These are phyloP conservation scores for Trichothecium roseum DNA, from an alignment of 2,329 filamentous ascomycete genomes.

Conservation along the genomic window DNA sequence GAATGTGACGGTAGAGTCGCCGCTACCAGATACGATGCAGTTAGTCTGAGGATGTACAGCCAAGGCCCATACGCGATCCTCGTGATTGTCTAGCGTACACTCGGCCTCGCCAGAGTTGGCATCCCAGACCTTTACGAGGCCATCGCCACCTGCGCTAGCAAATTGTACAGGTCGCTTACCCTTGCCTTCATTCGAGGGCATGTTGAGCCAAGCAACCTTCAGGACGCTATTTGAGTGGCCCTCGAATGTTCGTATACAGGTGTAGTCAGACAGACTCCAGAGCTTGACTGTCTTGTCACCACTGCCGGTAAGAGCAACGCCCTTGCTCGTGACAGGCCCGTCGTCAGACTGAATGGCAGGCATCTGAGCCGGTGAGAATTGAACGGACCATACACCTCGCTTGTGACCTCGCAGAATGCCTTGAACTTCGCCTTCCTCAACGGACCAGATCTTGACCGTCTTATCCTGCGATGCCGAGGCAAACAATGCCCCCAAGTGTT, in stretches of 20 bases:
- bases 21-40: conserved; percentile 79
- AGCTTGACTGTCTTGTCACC: conserved; percentile 95
- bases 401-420: conserved; percentile 89
- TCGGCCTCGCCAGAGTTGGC: conserved; percentile 74
- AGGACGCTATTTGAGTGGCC: conserved; percentile 93
- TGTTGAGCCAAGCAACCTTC: conserved; percentile 79
- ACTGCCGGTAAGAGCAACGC: conserved; percentile 78
- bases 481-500: conserved; percentile 66
- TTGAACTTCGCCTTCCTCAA: conserved; percentile 78
- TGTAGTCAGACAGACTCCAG: conserved; percentile 89
- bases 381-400: conserved; percentile 90
- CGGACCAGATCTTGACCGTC: conserved; percentile 93
- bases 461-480: conserved; percentile 95
- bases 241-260: conserved; percentile 86
- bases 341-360: conserved; percentile 64
- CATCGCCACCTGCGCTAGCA: conserved; percentile 84
- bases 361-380: conserved; percentile 72
- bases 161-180: conserved; percentile 57
- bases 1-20: conserved; percentile 87
- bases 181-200: conserved; percentile 37
- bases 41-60: conserved; percentile 59
- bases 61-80: conserved; percentile 89
- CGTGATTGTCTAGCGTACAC: conserved; percentile 91
- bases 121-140: conserved; percentile 94
- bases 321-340: conserved; percentile 64